Evolutionary conservation across 306 rosid species (phyloP).

Genomic region (Cyclanthera cordifolia): DNA sequence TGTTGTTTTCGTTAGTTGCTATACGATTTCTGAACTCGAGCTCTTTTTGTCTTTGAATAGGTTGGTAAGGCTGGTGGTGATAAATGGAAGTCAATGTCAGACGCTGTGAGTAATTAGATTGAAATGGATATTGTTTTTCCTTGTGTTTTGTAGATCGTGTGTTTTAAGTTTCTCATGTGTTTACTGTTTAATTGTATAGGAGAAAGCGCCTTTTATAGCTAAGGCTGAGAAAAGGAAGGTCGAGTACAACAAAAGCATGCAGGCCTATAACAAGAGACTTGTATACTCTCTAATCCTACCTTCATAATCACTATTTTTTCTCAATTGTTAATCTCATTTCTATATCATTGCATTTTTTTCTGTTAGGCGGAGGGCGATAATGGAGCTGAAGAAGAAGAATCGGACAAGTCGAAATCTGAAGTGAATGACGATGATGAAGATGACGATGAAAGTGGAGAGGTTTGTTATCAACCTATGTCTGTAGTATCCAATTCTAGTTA

Average conservation of each 20-base stretch:
- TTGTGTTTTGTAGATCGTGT: background rate
- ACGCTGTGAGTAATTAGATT: conserved; percentile 42
- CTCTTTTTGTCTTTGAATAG: conserved; percentile 16
- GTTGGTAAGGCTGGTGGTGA: conserved; percentile 88
- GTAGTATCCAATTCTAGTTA: background rate
- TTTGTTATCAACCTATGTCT: background rate
- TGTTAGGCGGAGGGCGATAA: conserved; percentile 49
- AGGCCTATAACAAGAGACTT: conserved; percentile 48
- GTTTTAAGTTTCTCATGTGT: background rate
- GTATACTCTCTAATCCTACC: conserved; percentile 14
- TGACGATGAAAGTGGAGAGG: conserved; percentile 49
- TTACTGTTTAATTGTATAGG: conserved; percentile 22
- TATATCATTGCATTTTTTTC: background rate
- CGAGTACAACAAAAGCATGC: conserved; percentile 42
- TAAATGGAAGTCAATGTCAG: conserved; percentile 67
- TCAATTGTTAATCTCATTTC: background rate
- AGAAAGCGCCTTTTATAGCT: conserved; percentile 57
- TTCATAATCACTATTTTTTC: background rate
- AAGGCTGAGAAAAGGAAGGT: conserved; percentile 68
- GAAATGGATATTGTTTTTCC: background rate
- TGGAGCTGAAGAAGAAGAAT: conserved; percentile 62
- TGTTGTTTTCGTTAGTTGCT: background rate
- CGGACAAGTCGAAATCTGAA: conserved; percentile 83
- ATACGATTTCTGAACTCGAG: background rate
- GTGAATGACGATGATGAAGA: conserved; percentile 75